Conservation (phyloP, 768 basidiomycete species). For the Boletus vermiculosoides region DNA sequence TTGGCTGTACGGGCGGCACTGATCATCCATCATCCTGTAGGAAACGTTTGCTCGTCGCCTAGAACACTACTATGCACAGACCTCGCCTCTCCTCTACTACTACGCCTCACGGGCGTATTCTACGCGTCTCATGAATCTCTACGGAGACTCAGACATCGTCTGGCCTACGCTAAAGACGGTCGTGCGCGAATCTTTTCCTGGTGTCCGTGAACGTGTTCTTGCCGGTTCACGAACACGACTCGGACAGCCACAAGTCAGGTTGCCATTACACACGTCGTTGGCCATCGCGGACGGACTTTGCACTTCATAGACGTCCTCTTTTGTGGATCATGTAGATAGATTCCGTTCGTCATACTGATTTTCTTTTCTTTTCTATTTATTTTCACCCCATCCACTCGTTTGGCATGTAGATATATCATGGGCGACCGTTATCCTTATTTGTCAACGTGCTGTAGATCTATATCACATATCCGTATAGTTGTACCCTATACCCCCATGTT, state of each 20-base stretch:
- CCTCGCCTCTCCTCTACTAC: slow-evolving; percentile 77
- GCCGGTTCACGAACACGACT: slow-evolving; percentile 14
- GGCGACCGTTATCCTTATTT: slow-evolving; percentile 14
- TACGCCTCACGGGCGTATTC: slow-evolving; percentile 48
- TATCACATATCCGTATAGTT: slow-evolving; percentile 4
- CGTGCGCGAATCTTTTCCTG: slow-evolving; percentile 53
- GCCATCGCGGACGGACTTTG: slow-evolving; percentile 10
- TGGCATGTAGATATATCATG: slow-evolving; percentile 8
- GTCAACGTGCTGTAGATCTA: slow-evolving; percentile 20
- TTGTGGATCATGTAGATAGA: slow-evolving; percentile 1
- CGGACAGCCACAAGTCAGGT: slow-evolving; percentile 18
- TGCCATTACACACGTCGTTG: slow-evolving; percentile 9
- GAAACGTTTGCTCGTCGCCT: slow-evolving; percentile 76
- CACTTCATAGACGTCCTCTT: slow-evolving; percentile 11
- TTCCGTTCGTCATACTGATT: not conserved
- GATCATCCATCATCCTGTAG: slow-evolving; percentile 37
- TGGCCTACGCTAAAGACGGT: slow-evolving; percentile 76
- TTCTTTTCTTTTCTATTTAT: too few species aligned
- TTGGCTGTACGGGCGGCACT: not conserved
- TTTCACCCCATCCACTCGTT: slow-evolving; percentile 9
- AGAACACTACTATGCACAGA: slow-evolving; percentile 70
- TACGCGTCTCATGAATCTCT: slow-evolving; percentile 52
- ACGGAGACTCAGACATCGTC: slow-evolving; percentile 73
- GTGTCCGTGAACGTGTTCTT: slow-evolving; percentile 48
- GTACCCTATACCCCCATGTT: slow-evolving; percentile 10